A percentile compares a stretch with the other conserved stretches of the same genome.
phyloP scores from a whole-genome alignment of 2,329 filamentous ascomycete genomes.

The Hypoxylon sp. region DNA sequence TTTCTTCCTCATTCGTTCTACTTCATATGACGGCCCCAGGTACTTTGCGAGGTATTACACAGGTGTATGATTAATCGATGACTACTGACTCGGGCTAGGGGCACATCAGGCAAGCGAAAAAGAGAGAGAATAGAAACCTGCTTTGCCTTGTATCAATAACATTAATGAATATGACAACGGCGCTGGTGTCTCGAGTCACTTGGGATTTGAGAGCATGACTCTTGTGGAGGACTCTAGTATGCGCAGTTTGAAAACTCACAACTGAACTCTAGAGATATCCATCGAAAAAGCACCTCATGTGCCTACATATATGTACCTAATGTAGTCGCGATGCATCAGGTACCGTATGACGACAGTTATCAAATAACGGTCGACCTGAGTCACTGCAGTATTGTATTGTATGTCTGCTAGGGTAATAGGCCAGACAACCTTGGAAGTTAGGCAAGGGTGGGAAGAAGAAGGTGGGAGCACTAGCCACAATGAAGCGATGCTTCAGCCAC shows the following conservation, averaged over 20 bases:
- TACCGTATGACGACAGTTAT: constrained; percentile 11
- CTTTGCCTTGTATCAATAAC: not conserved
- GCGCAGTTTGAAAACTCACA: not conserved
- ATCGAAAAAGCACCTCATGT: too few relatives aligned
- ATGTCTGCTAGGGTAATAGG: constrained; percentile 5
- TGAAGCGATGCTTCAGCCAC: constrained; percentile 34
- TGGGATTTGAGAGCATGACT: not conserved
- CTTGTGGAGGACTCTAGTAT: not conserved
- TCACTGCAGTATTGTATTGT: too few relatives aligned
- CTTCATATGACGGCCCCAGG: constrained; percentile 3
- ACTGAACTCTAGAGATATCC: too few relatives aligned
- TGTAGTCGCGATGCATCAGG: not conserved
- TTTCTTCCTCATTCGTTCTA: constrained; percentile 10
- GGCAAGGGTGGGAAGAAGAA: not conserved
- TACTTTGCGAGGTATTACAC: not conserved
- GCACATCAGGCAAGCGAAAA: constrained; percentile 7
- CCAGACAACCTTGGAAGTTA: not conserved
- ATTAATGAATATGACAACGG: not conserved
- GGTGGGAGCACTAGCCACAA: constrained; percentile 22
- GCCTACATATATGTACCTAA: not conserved
- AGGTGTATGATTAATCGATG: constrained; percentile 28
- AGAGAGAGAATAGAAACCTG: constrained; percentile 19
- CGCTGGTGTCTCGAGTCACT: not conserved
- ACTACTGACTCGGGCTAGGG: constrained; percentile 18
- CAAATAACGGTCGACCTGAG: not conserved